Evolutionary conservation across 1,284 basidiomycete species (phyloP), one percentile per base, ranked within the genome.

Genomic region (Boletellus deceptivus): DNA sequence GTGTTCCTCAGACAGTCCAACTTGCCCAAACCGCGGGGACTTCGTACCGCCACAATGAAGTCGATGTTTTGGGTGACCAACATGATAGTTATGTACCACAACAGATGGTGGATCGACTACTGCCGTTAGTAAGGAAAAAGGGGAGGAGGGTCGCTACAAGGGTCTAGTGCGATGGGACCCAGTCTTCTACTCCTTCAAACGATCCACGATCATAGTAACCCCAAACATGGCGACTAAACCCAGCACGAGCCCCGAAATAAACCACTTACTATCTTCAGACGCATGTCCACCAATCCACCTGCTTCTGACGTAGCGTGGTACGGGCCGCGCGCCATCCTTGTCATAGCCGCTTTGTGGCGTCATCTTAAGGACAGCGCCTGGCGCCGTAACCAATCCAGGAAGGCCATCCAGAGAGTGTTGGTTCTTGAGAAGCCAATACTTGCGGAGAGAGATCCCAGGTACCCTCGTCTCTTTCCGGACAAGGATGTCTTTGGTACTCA

Each of bases 391-490:
- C 13, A 77, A 43, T 0, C 68, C 75, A 1, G 75, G 68, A 0
- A 82, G 68, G 8, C 79, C 80, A 52, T 84, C 82, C 42, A 82
- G 63, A 53, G 78, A 80, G 25, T 59, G 63, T 39, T 48, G n/a
- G 58, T 82, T 83, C 42, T 69, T 55, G 10, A 49, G 42, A 18
- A 62, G 59, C 80, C 82, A 84, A 55, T 76, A 78, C 6, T 58
- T 55, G 52, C 68, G 73, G 43, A 80, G 54, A 6, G 75, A 73
- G 9, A 67, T 57, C n/a, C 29, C 29, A 5, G 29, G 11, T 5
- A 25, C 24, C 24, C 24, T 25, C 24, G 24, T 25, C 6, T 25
- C 24, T 25, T 25, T 25, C 6, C 24, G 24, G 6, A 11, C 10
- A 66, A 57, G 1, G 68, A 44, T 9, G 5, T 11, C 13, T 29